Base-by-base conservation (phyloP, 805 yeast species). In the Pichia pseudocactophila region DNA sequence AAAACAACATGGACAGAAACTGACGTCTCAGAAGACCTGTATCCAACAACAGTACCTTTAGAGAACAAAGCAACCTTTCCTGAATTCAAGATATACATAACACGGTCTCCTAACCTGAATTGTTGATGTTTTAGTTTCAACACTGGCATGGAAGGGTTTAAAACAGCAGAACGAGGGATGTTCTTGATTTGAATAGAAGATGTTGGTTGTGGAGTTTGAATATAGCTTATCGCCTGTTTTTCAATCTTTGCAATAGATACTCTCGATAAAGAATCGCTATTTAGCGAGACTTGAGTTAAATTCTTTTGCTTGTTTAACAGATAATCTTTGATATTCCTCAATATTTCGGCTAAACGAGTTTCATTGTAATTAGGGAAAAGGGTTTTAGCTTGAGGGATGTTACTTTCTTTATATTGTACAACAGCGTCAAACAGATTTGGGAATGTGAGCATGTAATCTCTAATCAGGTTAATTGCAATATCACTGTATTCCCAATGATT, bases 51-150 rank as follows among this genome's bases (percentile, higher is more conserved):
- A 1, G 96, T 88, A 59, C 99, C 99, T 55, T 82, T 82, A 20
- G 85, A 73, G 57, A 82, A 87, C 43, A 80, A 63, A 22, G 96
- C 95, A 13, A 89, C 95, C 56, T 85, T 87, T 40, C 97, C 97
- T 19, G 84, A 78, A 52, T 80, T 84, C 52, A 82, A 82, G 18
- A 87, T 83, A 51, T 85, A 88, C 19, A 84, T 73, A 26, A 92
- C 86, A 47, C 98, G 75, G 56, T 92, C 97, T 53, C 98, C 98
- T 18, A 92, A 69, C 25, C 74, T 71, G 58, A 92, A 92, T 36
- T 70, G 64, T 65, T 92, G 99, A 33, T 72, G 70, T 43, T 82
- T 74, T 50, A 92, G 70, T 49, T 78, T 69, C 54, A 82, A 80
- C 56, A 74, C 75, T 0, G 96, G 85, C 32, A 72, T 76, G 26